Conservation (phyloP, 805 yeast species). For the Cyberlindnera galapagoensis region DNA sequence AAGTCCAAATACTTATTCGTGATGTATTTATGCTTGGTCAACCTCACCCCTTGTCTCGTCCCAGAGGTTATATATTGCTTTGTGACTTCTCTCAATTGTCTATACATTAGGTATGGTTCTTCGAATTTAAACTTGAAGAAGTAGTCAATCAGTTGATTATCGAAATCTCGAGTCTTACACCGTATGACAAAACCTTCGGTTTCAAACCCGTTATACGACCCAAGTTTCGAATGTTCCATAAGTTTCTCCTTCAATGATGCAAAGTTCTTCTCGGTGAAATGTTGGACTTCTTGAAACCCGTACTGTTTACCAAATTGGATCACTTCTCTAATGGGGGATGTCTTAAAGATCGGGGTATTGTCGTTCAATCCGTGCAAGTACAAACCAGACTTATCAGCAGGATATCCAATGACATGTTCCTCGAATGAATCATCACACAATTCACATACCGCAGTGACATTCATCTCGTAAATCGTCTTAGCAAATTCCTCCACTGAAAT, state of each 20-base stretch:
- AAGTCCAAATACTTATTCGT: constrained; percentile 66
- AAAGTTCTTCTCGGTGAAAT: constrained; percentile 32
- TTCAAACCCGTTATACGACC: constrained; percentile 64
- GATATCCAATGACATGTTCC: constrained; percentile 83
- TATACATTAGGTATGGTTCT: constrained; percentile 86
- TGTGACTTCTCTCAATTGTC: constrained; percentile 88
- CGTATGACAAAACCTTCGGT: constrained; percentile 93
- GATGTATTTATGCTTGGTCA: constrained; percentile 49
- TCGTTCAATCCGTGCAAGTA: constrained; percentile 85
- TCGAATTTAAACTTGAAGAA: constrained; percentile 93
- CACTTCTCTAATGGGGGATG: constrained; percentile 59
- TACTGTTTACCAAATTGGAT: constrained; percentile 50
- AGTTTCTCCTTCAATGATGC: constrained; percentile 43
- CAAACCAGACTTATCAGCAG: constrained; percentile 62
- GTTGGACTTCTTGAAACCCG: constrained; percentile 65
- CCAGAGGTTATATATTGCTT: constrained; percentile 38
- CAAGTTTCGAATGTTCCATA: constrained; percentile 52
- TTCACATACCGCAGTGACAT: constrained; percentile 86
- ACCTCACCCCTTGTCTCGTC: constrained; percentile 29
- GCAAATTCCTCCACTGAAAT: constrained; percentile 49
- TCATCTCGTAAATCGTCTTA: constrained; percentile 36
- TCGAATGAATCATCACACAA: constrained; percentile 89
- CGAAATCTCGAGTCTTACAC: constrained; percentile 32
- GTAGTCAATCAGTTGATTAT: constrained; percentile 34
- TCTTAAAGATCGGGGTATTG: constrained; percentile 57